Evolutionary conservation across 352 stramenopile genomes (phyloP).

Genomic region (Globisporangium spinosum): DNA sequence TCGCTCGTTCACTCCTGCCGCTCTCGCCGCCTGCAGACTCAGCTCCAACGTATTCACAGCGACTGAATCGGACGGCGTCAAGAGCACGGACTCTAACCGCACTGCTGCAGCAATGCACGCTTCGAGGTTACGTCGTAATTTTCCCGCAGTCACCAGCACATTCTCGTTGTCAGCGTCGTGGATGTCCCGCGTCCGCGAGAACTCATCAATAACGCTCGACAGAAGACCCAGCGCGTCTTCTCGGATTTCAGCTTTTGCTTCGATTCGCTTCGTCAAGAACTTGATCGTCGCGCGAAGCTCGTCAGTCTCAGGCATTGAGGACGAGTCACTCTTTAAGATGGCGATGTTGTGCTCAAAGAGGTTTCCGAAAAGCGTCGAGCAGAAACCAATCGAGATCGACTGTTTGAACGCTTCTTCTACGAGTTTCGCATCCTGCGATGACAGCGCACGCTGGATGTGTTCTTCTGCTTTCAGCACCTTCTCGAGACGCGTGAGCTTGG

Average conservation of each 20-base stretch:
- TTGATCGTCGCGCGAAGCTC: constrained; percentile 50
- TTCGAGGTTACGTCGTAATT: constrained; percentile 47
- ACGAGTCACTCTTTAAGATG: constrained; percentile 23
- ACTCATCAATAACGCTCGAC: constrained; percentile 49
- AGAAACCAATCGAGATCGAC: constrained; percentile 60
- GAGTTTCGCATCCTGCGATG: constrained; percentile 25
- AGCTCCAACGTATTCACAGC: constrained; percentile 49
- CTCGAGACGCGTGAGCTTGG: constrained; percentile 40
- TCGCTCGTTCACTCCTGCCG: constrained; percentile 55
- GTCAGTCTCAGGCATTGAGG: constrained; percentile 22
- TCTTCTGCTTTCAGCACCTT: constrained; percentile 44
- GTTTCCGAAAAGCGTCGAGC: constrained; percentile 35
- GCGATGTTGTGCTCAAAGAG: constrained; percentile 46
- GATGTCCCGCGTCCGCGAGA: constrained; percentile 29
- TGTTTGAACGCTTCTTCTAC: constrained; percentile 51
- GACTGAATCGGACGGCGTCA: constrained; percentile 39
- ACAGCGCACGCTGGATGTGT: constrained; percentile 33
- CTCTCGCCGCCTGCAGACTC: constrained; percentile 50
- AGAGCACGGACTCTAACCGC: constrained; percentile 43
- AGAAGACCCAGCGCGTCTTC: constrained; percentile 56
- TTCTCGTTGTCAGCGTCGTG: constrained; percentile 27
- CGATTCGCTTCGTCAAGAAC: constrained; percentile 49
- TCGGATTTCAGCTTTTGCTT: constrained; percentile 51
- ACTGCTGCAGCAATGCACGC: constrained; percentile 39
- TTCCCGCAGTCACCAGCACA: constrained; percentile 40